Base-by-base conservation (phyloP, 176 grass and related monocot species). In the Lolium rigidum region DNA sequence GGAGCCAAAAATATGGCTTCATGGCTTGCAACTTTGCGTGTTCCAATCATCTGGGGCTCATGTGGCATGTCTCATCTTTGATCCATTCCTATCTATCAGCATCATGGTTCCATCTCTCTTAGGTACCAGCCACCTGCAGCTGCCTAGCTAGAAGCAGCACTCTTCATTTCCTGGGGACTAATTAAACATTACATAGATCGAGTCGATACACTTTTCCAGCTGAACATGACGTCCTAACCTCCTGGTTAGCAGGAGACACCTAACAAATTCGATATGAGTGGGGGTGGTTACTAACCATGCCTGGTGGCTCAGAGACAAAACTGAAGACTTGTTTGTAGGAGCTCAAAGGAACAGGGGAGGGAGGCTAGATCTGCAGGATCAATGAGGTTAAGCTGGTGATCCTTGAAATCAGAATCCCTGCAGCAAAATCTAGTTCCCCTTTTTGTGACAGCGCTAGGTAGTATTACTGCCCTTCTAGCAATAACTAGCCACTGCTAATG, bases 1-100 rank as follows among this genome's bases (percentile, higher is more conserved):
- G 49, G 79, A 82, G 25, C 26, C 16, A 82, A 28, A 54, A 78
- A 14, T 35, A 56, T 41, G 3, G 26, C 11, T 54, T 70, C 51
- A 28, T 41, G 66, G 57, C 15, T 22, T 65, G 77, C 37, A 71
- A 46, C n/a, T 55, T 46, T 80, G 22, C 66, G 21, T 26, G 49
- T 55, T 8, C 63, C 16, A 59, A 77, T 70, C 70, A 67, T 31
- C 51, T 64, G 39, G 39, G 58, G 15, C 28, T 85, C 83, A 62
- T 89, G 41, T 13, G 41, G 25, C 55, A 14, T 76, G 77, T 75
- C 17, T 69, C 38, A 1, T 76, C 11, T 25, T 81, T 28, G 15
- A 51, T 46, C 43, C 41, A 17, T 2, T 28, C 26, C 26, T 24
- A 48, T 43, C 59, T 12, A 15, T 63, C 20, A 24, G 26, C 57